Base-by-base conservation (phyloP, 305 asterid species). In the Fraxinus xanthoxyloides region DNA sequence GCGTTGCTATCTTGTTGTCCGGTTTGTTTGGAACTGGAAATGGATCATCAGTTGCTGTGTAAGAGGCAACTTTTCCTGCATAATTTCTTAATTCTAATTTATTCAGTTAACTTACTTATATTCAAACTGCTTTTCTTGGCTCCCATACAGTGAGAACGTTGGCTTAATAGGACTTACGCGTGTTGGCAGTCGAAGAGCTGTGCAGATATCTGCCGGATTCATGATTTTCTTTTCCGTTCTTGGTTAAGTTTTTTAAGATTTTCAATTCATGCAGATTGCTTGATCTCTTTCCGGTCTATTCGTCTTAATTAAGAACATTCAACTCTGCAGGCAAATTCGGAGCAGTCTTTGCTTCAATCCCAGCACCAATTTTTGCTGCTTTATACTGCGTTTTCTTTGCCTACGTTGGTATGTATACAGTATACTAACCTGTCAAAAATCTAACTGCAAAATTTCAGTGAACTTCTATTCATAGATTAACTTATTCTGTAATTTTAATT, bases 151-250 rank as follows among this genome's bases (percentile, higher is more conserved):
- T 43, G 94, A 91, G 83, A 91, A 91, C 75, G 90, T 85, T n/a
- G 94, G 94, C 80, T 89, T 91, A 54, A 76, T 89, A 67, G 94
- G 88, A 78, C 77, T 80, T 80, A 91, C 90, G 2, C 94, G 94
- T 6, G 92, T 91, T 28, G 94, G 94, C 51, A 91, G 94, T 82
- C 89, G 94, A 82, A 89, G 94, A 84, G 92, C 79, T n/a, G 92
- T 90, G 82, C 92, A 90, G 84, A 89, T 90, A 86, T 90, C 93
- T 32, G 92, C 91, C 21, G 92, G 86, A 19, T 90, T 90, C 91
- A 90, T 90, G 93, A 81, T 90, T 36, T 90, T 90, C 92, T 91
- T 91, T 82, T 89, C 94, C 2, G 87, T 90, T 40, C 88, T 90
- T 5, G 94, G 94, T 90, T 82, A 83, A 28, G 46, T 13, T 0